Percentiles rank a stretch among this genome's conserved stretches.
Conservation (phyloP, 345 rosid species). For the Populus deltoides region DNA sequence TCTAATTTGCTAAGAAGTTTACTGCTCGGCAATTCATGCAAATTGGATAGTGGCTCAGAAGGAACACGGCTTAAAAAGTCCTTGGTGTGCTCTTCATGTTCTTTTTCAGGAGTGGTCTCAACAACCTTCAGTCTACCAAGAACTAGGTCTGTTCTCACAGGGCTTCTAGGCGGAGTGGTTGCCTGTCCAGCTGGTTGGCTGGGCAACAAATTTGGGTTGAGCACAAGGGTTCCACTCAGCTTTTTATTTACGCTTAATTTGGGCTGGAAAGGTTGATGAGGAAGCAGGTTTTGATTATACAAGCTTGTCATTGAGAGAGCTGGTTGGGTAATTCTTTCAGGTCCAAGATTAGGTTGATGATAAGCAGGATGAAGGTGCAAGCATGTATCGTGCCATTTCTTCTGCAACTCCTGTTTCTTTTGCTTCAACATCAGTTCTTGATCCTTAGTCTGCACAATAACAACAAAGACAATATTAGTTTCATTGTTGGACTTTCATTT, state of each 20-base stretch:
- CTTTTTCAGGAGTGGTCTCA: slow-evolving; percentile 32
- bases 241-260: slow-evolving; percentile 52
- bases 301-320: slow-evolving; percentile 48
- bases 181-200: slow-evolving; percentile 31
- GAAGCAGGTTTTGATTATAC: slow-evolving; percentile 47
- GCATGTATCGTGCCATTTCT: slow-evolving; percentile 81
- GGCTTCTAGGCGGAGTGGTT: slow-evolving; percentile 57
- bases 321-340: slow-evolving; percentile 48
- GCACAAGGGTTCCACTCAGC: slow-evolving; percentile 32
- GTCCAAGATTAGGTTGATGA: slow-evolving; percentile 37
- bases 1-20: slow-evolving; percentile 46
- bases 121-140: slow-evolving; percentile 61
- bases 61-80: slow-evolving; percentile 70
- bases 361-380: slow-evolving; percentile 56
- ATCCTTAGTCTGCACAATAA: slow-evolving; percentile 50
- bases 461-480: neutral
- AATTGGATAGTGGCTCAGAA: slow-evolving; percentile 49
- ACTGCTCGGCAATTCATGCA: slow-evolving; percentile 38
- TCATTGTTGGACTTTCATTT: neutral
- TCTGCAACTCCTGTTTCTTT: slow-evolving; percentile 61
- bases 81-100: slow-evolving; percentile 36
- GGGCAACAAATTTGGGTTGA: slow-evolving; percentile 30
- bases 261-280: slow-evolving; percentile 61
- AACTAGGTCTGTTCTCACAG: slow-evolving; percentile 78
- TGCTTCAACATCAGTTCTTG: slow-evolving; percentile 46